Evolutionary conservation across 1,284 basidiomycete species (phyloP).

Genomic region (Rhodotorula mucilaginosa): DNA sequence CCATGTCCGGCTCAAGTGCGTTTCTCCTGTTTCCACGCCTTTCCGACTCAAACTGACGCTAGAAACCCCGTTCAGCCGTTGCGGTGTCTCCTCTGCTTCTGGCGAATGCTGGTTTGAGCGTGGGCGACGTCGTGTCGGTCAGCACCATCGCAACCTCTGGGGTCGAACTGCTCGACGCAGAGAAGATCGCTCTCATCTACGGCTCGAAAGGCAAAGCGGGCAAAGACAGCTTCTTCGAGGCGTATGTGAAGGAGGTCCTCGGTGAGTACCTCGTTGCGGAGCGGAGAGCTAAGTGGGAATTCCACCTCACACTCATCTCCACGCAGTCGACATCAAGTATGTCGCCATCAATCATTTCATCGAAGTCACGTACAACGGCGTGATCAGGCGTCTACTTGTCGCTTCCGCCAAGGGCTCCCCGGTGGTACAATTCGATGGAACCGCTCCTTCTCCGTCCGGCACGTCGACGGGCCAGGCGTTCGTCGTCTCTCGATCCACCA

Average conservation of each 20-base stretch:
- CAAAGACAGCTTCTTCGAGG: slow-evolving; percentile 49
- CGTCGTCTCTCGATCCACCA: slow-evolving; percentile 23
- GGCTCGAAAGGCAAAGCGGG: slow-evolving; percentile 40
- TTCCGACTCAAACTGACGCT: neutral
- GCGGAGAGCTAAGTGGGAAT: neutral
- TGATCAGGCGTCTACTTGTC: slow-evolving; percentile 58
- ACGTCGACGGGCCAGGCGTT: slow-evolving; percentile 44
- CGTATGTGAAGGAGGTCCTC: slow-evolving; percentile 52
- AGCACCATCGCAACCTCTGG: slow-evolving; percentile 30
- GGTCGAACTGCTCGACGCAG: slow-evolving; percentile 42
- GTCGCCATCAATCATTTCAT: slow-evolving; percentile 63
- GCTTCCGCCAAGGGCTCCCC: slow-evolving; percentile 51
- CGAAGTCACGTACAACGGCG: slow-evolving; percentile 64
- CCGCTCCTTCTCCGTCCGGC: slow-evolving; percentile 44
- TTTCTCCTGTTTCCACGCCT: neutral
- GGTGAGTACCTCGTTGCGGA: slow-evolving; percentile 39
- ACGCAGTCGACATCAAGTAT: slow-evolving; percentile 69
- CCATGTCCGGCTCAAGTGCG: slow-evolving; percentile 32
- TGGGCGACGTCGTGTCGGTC: slow-evolving; percentile 34
- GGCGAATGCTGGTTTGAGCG: slow-evolving; percentile 34
- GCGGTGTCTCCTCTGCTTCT: slow-evolving; percentile 32
- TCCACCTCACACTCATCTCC: neutral
- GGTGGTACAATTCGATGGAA: neutral
- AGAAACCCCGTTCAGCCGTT: slow-evolving; percentile 21
- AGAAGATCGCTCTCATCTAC: slow-evolving; percentile 39